These are phyloP conservation scores for Colletotrichum costaricense DNA, from an alignment of 2,329 filamentous ascomycete genomes.

Conservation along the genomic window DNA sequence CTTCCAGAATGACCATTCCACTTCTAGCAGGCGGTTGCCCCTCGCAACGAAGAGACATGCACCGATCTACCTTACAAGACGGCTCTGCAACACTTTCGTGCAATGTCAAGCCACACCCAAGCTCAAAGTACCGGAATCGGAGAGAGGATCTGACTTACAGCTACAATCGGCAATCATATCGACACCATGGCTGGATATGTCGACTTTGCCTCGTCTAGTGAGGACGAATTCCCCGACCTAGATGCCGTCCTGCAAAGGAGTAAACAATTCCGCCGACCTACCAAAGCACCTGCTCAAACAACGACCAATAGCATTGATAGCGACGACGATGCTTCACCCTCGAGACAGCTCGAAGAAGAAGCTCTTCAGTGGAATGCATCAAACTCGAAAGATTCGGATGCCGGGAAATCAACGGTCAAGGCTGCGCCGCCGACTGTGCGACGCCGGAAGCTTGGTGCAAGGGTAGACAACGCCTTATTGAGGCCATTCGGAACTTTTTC, in stretches of 20 bases:
- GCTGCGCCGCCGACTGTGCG: not conserved
- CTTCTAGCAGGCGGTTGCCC: constrained; percentile 9
- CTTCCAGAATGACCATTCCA: not conserved
- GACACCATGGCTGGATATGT: constrained; percentile 34
- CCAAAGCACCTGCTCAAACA: constrained; percentile 26
- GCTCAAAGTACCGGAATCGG: not conserved
- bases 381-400: not conserved
- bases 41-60: constrained; percentile 20
- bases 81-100: not conserved
- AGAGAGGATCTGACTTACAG: not conserved
- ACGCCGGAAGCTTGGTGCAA: constrained; percentile 29
- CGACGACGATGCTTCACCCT: not conserved
- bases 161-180: not conserved
- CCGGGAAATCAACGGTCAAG: not conserved
- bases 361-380: not conserved
- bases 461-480: constrained; percentile 15
- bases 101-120: not conserved
- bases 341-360: not conserved
- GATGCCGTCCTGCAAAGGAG: constrained; percentile 42
- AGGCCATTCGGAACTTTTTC: not conserved
- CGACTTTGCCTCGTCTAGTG: constrained; percentile 46
- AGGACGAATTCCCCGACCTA: constrained; percentile 57
- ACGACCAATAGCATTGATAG: not conserved
- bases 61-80: not conserved
- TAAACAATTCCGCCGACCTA: constrained; percentile 2